Evolutionary conservation across 2,329 filamentous ascomycete species (phyloP), one percentile per base, ranked within the genome.

Genomic region (Zopfia rhizophila): DNA sequence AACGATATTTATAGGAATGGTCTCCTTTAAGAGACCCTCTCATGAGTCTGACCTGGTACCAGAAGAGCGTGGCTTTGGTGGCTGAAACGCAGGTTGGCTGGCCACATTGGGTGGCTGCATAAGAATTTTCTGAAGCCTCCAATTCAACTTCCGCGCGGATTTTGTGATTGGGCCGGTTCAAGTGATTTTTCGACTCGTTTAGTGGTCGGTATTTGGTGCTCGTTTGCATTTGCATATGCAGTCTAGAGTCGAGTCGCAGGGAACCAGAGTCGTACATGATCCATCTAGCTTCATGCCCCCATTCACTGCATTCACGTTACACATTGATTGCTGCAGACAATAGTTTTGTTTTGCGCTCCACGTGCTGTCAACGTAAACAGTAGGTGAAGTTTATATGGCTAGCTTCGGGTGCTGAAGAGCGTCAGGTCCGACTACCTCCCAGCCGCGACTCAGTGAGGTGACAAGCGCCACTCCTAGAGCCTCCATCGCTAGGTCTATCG

Each of bases 141-240:
- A 24, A 44, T 45, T 47, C 38, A 41, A 44, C 18, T 7, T 28
- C 13, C 37, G 16, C 35, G 37, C 21, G 24, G 10, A 44, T 53
- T 60, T 60, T 55, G 21, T 63, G 45, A 65, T 68, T 67, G 63
- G 66, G 36, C 52, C 46, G 49, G 54, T 11, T 48, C 38, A 51
- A 52, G 17, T 51, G 38, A 61, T 59, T 51, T 45, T 28, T 44
- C 13, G 47, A 13, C 27, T 24, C 42, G 44, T 53, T n/a, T n/a
- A n/a, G n/a, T n/a, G n/a, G n/a, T n/a, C n/a, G n/a, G n/a, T n/a
- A n/a, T n/a, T n/a, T 32, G 63, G 45, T 65, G 60, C 54, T 44
- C 19, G 44, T 45, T 44, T 55, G 51, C 36, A 31, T 16, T 31
- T 56, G 58, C 53, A 54, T 23, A 27, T 61, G 45, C 45, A 55